phyloP scores from a whole-genome alignment of 2,329 filamentous ascomycete genomes.

The Alternaria sp. region DNA sequence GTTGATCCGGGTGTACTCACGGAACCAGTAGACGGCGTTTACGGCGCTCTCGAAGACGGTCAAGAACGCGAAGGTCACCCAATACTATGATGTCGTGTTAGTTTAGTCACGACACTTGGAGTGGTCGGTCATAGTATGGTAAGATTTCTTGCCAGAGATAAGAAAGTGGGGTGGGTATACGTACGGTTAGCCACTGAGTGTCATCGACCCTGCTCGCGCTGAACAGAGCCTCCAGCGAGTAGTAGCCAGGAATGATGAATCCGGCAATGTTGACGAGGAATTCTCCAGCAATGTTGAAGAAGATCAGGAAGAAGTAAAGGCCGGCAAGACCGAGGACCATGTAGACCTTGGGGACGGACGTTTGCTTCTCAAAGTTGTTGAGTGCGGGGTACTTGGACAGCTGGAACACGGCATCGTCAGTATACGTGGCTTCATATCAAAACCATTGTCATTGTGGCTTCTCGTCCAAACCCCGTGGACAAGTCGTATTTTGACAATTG shows the following conservation, averaged over 20 bases:
- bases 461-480: not conserved
- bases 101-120: constrained; percentile 12
- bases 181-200: constrained; percentile 76
- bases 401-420: constrained; percentile 58
- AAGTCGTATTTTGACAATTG: constrained; percentile 20
- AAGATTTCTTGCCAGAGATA: constrained; percentile 8
- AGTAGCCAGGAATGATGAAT: constrained; percentile 84
- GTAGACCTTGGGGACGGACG: constrained; percentile 84
- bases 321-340: constrained; percentile 76
- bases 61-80: constrained; percentile 85
- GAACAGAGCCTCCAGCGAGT: constrained; percentile 81
- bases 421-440: constrained; percentile 11
- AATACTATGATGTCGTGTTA: constrained; percentile 66
- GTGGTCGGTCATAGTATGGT: not conserved
- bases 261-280: constrained; percentile 87
- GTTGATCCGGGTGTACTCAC: constrained; percentile 39
- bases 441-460: not conserved
- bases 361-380: constrained; percentile 86
- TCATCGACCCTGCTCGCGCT: constrained; percentile 75
- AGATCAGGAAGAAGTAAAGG: constrained; percentile 89
- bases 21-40: constrained; percentile 91
- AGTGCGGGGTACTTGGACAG: constrained; percentile 85
- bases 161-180: constrained; percentile 27
- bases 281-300: constrained; percentile 91
- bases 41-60: constrained; percentile 84